Conservation (phyloP, 176 grass and related monocot genomes). For the Paspalum notatum region DNA sequence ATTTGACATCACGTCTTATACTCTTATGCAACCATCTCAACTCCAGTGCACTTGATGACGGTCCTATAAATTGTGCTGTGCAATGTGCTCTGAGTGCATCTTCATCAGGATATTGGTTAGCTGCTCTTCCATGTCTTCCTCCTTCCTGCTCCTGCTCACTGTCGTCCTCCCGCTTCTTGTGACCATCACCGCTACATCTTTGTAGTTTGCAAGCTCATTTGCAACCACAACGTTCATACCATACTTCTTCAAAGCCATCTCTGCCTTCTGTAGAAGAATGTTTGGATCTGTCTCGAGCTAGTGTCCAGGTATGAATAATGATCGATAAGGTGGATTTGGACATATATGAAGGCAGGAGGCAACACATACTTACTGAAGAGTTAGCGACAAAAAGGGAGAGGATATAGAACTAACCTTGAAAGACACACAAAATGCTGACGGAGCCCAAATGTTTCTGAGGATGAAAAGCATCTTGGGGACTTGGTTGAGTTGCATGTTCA, state of each 20-base stretch:
- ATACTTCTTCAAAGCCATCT: slow-evolving; percentile 68
- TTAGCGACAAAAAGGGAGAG: neutral
- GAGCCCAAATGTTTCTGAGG: slow-evolving; percentile 71
- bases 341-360: neutral
- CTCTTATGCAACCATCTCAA: slow-evolving; percentile 2
- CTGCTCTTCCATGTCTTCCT: slow-evolving; percentile 56
- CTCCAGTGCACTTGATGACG: neutral
- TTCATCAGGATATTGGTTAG: slow-evolving; percentile 35
- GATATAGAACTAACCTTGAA: slow-evolving; percentile 67
- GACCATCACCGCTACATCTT: slow-evolving; percentile 56
- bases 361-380: neutral
- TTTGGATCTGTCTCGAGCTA: slow-evolving; percentile 84
- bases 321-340: neutral
- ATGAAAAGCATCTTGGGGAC: slow-evolving; percentile 92
- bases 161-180: slow-evolving; percentile 46
- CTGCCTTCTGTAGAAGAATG: slow-evolving; percentile 74
- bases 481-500: slow-evolving; percentile 90
- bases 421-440: slow-evolving; percentile 86
- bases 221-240: slow-evolving; percentile 78
- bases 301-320: slow-evolving; percentile 5
- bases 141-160: slow-evolving; percentile 42
- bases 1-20: neutral
- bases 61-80: neutral
- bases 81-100: slow-evolving; percentile 46
- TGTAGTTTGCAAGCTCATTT: slow-evolving; percentile 65